A percentile compares a stretch with the other conserved stretches of the same genome.
Conservation (phyloP, 2,329 filamentous ascomycete genomes). For the Botrytis fragariae region DNA sequence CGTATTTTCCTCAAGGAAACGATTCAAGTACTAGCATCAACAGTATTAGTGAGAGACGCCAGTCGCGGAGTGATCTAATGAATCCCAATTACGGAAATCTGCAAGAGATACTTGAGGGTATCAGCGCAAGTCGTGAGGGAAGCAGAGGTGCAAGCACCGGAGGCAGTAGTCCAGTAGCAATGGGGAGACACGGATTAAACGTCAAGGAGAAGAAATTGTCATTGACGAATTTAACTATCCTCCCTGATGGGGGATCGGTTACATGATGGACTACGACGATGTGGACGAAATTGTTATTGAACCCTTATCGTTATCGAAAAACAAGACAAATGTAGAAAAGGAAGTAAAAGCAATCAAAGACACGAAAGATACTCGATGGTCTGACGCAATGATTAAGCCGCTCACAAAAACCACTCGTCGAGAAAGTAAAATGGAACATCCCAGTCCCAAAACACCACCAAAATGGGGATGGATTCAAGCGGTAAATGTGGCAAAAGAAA, state of each 20-base stretch:
- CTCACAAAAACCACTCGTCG: conserved; percentile 16
- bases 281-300: not conserved
- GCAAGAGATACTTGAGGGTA: conserved; percentile 12
- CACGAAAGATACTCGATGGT: conserved; percentile 23
- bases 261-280: conserved; percentile 7
- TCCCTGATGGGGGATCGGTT: conserved; percentile 9
- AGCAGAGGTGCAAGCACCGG: not conserved
- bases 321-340: not conserved
- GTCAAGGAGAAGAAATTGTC: conserved; percentile 16
- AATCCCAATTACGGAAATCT: conserved; percentile 4
- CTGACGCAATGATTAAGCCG: conserved; percentile 27
- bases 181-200: conserved; percentile 10
- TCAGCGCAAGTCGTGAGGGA: not conserved
- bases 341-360: not conserved
- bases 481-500: not conserved
- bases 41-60: conserved; percentile 4
- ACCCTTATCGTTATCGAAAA: not conserved
- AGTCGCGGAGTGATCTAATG: conserved; percentile 8
- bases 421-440: conserved; percentile 31
- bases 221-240: not conserved
- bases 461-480: conserved; percentile 21
- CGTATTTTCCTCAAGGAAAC: conserved; percentile 5
- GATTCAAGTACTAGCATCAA: conserved; percentile 8
- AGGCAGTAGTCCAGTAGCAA: conserved; percentile 8
- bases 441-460: conserved; percentile 27